Base-by-base conservation (phyloP, 495 filamentous ascomycete species). In the Podospora pseudopauciseta region DNA sequence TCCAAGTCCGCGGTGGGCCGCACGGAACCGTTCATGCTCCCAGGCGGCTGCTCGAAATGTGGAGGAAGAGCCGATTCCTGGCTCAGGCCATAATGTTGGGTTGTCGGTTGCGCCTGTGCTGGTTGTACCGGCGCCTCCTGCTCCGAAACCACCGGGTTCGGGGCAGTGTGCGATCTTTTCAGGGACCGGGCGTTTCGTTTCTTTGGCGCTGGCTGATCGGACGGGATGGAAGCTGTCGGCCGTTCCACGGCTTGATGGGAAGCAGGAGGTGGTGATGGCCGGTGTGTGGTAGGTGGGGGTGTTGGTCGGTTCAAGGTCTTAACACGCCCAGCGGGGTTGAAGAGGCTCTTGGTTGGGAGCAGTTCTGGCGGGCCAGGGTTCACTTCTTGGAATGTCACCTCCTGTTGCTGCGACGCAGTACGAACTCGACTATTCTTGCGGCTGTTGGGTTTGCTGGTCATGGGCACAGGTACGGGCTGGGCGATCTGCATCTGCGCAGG, bases 351-450 rank as follows among this genome's bases (percentile, higher is more conserved):
- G n/a, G 76, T 77, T 16, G 81, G 81, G 30, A 83, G 65, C 63
- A 80, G 76, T 68, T 75, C 84, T 64, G 74, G 82, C 67, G 78
- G 81, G 65, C 74, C 79, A 66, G 76, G 84, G 66, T 68, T 81
- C 66, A 69, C 80, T 67, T 74, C 79, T 61, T 75, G 79, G 63
- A 77, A 81, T 64, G 73, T 81, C 19, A 79, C 75, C 44, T 71
- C 81, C 34, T 74, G 70, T 32, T 27, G 66, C 4, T 69, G 20
- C 44, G 62, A 9, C 63, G 68, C 49, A 71, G 68, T n/a, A 68
- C 30, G 19, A 5, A 44, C 30, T 55, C 27, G 58, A n/a, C 59
- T 69, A 4, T 63, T 70, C 60, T 69, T 75, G 5, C 64, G 54
- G n/a, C 28, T 58, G 34, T 44, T 60, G 15, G 71, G 63, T 28